A percentile compares a stretch with the other conserved stretches of the same genome.
These are phyloP conservation scores for Sanguinoderma infundibulare DNA, from an alignment of 1,284 basidiomycete genomes.

Conservation along the genomic window DNA sequence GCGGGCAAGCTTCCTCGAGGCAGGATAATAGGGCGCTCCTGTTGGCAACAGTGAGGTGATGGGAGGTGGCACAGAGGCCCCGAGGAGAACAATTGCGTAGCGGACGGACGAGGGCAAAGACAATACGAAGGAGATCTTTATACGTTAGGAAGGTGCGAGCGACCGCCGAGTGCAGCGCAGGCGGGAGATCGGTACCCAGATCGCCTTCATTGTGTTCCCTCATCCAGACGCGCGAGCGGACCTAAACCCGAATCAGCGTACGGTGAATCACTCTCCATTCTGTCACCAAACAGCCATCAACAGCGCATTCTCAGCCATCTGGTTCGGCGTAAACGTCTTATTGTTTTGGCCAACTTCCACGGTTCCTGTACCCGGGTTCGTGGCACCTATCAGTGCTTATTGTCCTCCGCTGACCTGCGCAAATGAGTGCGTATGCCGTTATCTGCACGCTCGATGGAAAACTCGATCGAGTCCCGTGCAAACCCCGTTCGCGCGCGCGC, in stretches of 20 bases:
- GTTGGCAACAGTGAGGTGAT: constrained; percentile 31
- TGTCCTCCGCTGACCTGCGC: constrained; percentile 36
- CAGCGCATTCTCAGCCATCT: constrained; percentile 32
- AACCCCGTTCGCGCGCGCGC: constrained; percentile 26
- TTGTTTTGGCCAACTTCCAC: constrained; percentile 44
- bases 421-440: constrained; percentile 32
- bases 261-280: constrained; percentile 45
- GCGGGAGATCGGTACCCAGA: constrained; percentile 40
- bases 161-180: constrained; percentile 47
- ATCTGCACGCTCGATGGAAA: constrained; percentile 29
- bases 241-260: constrained; percentile 40
- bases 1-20: constrained; percentile 37
- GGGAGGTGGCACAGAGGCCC: constrained; percentile 39
- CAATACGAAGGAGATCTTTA: constrained; percentile 67
- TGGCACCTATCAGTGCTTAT: constrained; percentile 40
- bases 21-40: constrained; percentile 37
- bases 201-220: constrained; percentile 45
- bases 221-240: constrained; percentile 40
- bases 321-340: constrained; percentile 38
- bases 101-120: constrained; percentile 62
- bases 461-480: constrained; percentile 39
- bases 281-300: constrained; percentile 44
- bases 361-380: constrained; percentile 34
- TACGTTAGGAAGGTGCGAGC: constrained; percentile 46
- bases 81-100: constrained; percentile 62